These are phyloP conservation scores for Suillus plorans DNA, from an alignment of 768 basidiomycete species.

Conservation along the genomic window DNA sequence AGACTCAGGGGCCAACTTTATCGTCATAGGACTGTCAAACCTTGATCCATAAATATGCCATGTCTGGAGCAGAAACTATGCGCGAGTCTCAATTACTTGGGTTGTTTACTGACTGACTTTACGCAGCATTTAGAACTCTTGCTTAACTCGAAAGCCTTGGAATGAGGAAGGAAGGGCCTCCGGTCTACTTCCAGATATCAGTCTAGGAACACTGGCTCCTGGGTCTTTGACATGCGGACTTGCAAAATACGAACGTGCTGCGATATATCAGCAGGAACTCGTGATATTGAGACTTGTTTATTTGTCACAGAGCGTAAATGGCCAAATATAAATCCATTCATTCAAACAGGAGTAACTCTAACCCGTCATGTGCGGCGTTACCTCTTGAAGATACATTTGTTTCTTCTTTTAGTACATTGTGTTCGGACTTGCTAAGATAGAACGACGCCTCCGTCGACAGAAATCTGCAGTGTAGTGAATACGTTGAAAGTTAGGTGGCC, in stretches of 20 bases:
- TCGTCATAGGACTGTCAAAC: not conserved
- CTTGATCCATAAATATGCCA: not conserved
- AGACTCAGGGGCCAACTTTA: no score
- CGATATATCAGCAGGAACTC: not conserved
- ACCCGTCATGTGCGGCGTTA: not conserved
- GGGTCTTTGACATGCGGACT: not conserved
- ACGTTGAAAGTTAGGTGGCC: not conserved
- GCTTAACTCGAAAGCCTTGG: no score
- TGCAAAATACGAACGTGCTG: not conserved
- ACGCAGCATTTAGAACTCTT: not conserved
- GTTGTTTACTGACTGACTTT: not conserved
- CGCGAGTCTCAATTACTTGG: not conserved
- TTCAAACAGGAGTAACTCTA: not conserved
- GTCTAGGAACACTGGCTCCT: not conserved
- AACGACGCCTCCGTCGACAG: constrained; percentile 3
- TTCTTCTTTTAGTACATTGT: not conserved
- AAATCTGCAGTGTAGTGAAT: not conserved
- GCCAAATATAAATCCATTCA: no score
- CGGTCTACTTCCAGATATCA: not conserved
- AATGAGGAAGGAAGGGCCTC: not conserved
- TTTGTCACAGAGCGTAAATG: no score
- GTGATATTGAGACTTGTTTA: no score
- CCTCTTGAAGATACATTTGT: not conserved
- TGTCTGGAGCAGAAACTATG: no score
- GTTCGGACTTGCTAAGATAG: not conserved